Evolutionary conservation across 768 basidiomycete species (phyloP), one percentile per base, ranked within the genome.

Genomic region (Boletellus ananiceps): DNA sequence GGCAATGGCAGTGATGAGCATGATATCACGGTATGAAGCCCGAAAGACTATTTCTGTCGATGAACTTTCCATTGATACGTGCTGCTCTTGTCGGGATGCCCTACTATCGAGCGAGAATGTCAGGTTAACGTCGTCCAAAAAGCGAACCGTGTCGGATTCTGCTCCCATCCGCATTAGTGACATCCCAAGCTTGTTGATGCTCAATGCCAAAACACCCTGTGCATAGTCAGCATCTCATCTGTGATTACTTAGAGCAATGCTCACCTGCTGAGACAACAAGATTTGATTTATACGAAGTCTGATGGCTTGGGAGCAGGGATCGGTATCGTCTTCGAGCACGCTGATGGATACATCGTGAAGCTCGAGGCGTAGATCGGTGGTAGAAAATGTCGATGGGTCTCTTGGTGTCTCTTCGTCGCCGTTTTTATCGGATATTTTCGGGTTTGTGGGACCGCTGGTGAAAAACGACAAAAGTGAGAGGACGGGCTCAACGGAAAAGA

Each of bases 1-100:
- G 57, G 89, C 77, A 53, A 95, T 94, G 4, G 82, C 72, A 40
- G 78, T 83, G 56, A 98, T 97, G 55, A 98, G 78, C 56, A 81
- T 82, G 65, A 98, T 90, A 63, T 99, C 96, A 16, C 91, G 82
- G 61, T 93, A 93, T 0, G 95, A 97, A n/a, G 92, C 92, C 21
- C 96, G 81, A 66, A 99, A 86, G 46, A 97, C 79, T 57, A 99
- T 78, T 2, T 93, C 87, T 52, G 89, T 86, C 21, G 82, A 71
- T 15, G 77, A 73, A n/a, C 93, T 63, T 62, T 96, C 93, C 50
- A 97, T 85, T 59, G 76, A 91, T 9, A 86, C 86, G 72, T 84
- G 84, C 55, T 86, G 82, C 44, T 87, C 83, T 12, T 69, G 74
- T n/a, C 80, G 76, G 29, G 87, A 77, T 32, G 72, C 69, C n/a